Evolutionary conservation across 139 green algal species (phyloP).

Genomic region (Microglena sp.): DNA sequence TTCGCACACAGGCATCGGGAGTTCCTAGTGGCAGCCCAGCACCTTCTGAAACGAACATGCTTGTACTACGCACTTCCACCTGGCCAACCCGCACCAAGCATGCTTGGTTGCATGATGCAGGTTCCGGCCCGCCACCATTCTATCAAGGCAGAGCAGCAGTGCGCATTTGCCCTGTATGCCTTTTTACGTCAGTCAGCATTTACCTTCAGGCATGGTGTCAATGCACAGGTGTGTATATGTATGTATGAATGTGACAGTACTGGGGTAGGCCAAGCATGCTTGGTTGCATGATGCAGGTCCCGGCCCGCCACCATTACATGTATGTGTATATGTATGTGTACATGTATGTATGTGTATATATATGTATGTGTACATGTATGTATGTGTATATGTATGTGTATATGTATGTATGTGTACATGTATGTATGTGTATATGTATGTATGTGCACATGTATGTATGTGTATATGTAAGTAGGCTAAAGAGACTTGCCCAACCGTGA

Average conservation of each 20-base stretch:
- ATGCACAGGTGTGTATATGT: conserved; percentile 31
- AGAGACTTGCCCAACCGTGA: too few relatives aligned
- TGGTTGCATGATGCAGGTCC: conserved; percentile 32
- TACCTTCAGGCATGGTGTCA: conserved; percentile 21
- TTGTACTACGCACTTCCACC: conserved; percentile 48
- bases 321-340: conserved; percentile 15
- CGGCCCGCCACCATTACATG: conserved; percentile 21
- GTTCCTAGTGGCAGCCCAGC: conserved; percentile 12
- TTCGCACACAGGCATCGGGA: conserved; percentile 29
- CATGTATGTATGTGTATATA: conserved; percentile 45
- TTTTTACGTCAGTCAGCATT: conserved; percentile 33
- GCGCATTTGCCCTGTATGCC: conserved; percentile 40
- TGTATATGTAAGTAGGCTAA: too few relatives aligned
- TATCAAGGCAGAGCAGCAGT: conserved; percentile 7
- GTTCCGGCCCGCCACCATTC: conserved; percentile 26
- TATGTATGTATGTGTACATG: too few relatives aligned
- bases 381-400: conserved; percentile 11
- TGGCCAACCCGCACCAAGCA: conserved; percentile 35
- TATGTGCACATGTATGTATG: too few relatives aligned
- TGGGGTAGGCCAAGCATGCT: conserved; percentile 52
- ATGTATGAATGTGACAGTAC: background rate
- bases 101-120: conserved; percentile 37
- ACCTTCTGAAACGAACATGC: conserved; percentile 2
- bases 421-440: conserved; percentile 20
- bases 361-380: conserved; percentile 19